Conservation (phyloP, 2,329 filamentous ascomycete genomes). For the Trematosphaeria pertusa region DNA sequence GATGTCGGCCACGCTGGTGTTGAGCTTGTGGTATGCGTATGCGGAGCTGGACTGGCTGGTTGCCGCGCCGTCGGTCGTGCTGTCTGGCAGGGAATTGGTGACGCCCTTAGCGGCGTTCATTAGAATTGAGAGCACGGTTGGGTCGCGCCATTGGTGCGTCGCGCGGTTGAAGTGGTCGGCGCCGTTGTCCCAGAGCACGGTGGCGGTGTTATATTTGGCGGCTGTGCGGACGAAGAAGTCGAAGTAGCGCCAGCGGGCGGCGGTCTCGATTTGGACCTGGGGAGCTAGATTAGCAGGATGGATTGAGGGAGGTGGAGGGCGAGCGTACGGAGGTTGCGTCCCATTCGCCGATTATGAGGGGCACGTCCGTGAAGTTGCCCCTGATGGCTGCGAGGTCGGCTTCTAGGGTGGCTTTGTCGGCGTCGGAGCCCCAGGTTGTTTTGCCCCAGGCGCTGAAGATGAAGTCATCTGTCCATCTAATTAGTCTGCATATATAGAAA, state of each 20-base stretch:
- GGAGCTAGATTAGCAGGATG: no score
- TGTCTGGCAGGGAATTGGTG: constrained; percentile 60
- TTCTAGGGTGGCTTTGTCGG: constrained; percentile 59
- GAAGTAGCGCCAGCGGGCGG: constrained; percentile 65
- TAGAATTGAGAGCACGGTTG: constrained; percentile 57
- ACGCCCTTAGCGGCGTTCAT: constrained; percentile 53
- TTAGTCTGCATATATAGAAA: background rate
- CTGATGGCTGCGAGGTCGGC: constrained; percentile 60
- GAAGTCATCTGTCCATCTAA: constrained; percentile 36
- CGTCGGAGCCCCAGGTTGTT: constrained; percentile 65
- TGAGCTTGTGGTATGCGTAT: constrained; percentile 62
- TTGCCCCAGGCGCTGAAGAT: constrained; percentile 62
- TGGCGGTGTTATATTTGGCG: constrained; percentile 57
- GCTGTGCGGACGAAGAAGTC: constrained; percentile 61
- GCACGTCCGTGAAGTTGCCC: constrained; percentile 62
- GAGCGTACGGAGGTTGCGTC: constrained; percentile 56
- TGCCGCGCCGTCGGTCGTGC: constrained; percentile 57
- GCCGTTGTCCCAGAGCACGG: constrained; percentile 67
- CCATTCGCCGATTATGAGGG: constrained; percentile 66
- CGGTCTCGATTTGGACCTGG: constrained; percentile 64
- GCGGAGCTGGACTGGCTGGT: constrained; percentile 59
- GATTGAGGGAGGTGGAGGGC: no score
- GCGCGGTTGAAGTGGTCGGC: constrained; percentile 62
- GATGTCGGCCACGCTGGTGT: constrained; percentile 52
- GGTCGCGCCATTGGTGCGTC: constrained; percentile 59